Evolutionary conservation across 208 protist genomes (phyloP), one percentile per base, ranked within the genome.

Genomic region (Crithidia brevicula): DNA sequence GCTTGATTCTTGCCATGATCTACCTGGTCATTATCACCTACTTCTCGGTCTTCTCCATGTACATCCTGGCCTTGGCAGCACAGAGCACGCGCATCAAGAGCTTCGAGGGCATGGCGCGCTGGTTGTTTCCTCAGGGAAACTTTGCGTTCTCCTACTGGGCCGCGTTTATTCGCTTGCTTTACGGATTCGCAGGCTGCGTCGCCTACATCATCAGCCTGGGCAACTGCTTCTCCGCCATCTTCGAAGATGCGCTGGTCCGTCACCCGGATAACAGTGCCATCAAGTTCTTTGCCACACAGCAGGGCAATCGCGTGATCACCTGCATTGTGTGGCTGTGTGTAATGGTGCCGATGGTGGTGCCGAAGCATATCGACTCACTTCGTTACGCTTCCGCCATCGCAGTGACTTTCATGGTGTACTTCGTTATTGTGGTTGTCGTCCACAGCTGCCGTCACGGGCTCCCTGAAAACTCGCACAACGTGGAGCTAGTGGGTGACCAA

Each of bases 351-450:
- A 54, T 90, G 50, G 71, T 76, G 20, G 64, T 89, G 23, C 83
- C 82, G 22, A 86, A 87, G 63, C 64, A 82, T 31, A 70, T 92
- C 63, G 81, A 92, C 77, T 85, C 83, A 9, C 81, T 92, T 13
- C 81, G 83, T 20, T 84, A 86, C 64, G 61, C 81, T 27, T 88
- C 83, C 15, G 49, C 74, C 4, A 23, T 88, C 49, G 86, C 77
- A 4, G 68, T 90, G 27, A 23, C 59, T 6, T 82, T 85, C 27
- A 88, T 90, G 47, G 57, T 85, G 42, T 82, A 77, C 62, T 82
- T 82, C 23, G 58, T 66, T 38, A 63, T 92, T 34, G 60, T 86
- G 30, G 77, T 85, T 31, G 62, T 73, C 20, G 68, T 85, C 18
- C 77, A 83, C 67, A 79, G 72, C 61, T 71, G 60, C 68, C 63